Base-by-base conservation (phyloP, 768 basidiomycete species). In the Omphalotus guepiniiformis region DNA sequence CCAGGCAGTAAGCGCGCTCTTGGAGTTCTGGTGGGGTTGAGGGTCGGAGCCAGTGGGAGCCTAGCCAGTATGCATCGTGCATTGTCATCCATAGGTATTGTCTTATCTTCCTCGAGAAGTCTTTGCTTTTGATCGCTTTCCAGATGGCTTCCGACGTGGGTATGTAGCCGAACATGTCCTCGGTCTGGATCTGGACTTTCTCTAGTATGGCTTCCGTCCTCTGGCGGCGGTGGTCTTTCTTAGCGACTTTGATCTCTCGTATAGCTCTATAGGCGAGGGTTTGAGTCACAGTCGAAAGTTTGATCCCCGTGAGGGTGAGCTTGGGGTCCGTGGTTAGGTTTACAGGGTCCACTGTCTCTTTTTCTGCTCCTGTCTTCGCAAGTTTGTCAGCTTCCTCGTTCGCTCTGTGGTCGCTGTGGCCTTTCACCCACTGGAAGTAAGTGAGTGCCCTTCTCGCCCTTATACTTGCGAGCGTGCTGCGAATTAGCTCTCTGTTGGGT, bases 351-450 rank as follows among this genome's bases (percentile, higher is more conserved):
- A 49, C 27, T 6, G 2, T 22, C 7, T 21, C 13, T 52, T 55
- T 58, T 1, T 15, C 3, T 0, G 52, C 51, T 6, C 62, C 60
- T 22, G 48, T 6, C 0, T 42, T 47, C 3, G 62, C 62, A 0
- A 58, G 55, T 7, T 6, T 2, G 35, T 66, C 62, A 0, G 63
- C 63, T 2, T 13, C 34, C 25, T 64, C 58, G 38, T 66, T 66
- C 11, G 62, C 63, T 0, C 5, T 8, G 13, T 28, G 34, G 0
- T 49, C 52, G 1, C 35, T 12, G 36, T 64, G 62, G 0, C 63
- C 63, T 50, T 63, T 63, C 1, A 56, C 42, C 62, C 62, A 62
- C 39, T 53, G 25, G 23, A 66, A 55, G 4, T 13, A 7, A 3
- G 62, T 63, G 0, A 39, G 32, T 2, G 62, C 58, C 1, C 49